These are phyloP conservation scores for Colletotrichum kahawae DNA, from an alignment of 2,329 filamentous ascomycete genomes.

Conservation along the genomic window DNA sequence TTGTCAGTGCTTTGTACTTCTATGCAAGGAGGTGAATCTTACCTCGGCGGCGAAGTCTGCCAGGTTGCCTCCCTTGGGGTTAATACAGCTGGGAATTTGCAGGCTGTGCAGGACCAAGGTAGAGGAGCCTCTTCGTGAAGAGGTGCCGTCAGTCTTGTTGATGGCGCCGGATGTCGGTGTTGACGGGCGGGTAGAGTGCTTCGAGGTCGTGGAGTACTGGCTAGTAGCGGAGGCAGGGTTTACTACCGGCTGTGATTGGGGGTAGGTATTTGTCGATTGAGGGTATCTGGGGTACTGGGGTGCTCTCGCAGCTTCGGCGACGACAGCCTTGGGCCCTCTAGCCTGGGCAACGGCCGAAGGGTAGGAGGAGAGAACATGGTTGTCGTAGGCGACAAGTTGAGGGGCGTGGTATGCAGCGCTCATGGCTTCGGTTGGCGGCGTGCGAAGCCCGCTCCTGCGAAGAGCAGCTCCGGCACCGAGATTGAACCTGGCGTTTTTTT, in stretches of 20 bases:
- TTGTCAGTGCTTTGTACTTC: background rate
- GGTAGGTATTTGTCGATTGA: constrained; percentile 22
- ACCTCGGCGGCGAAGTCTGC: constrained; percentile 86
- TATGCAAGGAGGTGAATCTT: constrained; percentile 5
- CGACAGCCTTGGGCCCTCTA: constrained; percentile 32
- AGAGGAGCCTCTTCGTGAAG: constrained; percentile 43
- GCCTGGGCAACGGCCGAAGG: constrained; percentile 38
- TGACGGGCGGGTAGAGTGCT: constrained; percentile 38
- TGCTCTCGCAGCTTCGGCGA: constrained; percentile 36
- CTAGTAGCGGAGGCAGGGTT: constrained; percentile 20
- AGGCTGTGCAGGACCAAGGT: constrained; percentile 64
- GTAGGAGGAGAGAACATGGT: constrained; percentile 48
- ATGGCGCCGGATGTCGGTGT: constrained; percentile 40
- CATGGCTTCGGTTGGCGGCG: constrained; percentile 59
- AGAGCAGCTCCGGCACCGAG: constrained; percentile 26
- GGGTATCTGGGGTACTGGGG: constrained; percentile 37
- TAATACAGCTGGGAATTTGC: constrained; percentile 78
- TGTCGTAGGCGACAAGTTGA: constrained; percentile 51
- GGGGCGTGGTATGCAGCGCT: constrained; percentile 55
- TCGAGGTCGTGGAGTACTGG: constrained; percentile 30
- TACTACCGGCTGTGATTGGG: constrained; percentile 16
- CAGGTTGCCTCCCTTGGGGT: constrained; percentile 74
- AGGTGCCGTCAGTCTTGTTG: constrained; percentile 33
- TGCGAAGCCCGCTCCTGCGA: constrained; percentile 48
- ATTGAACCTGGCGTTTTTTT: constrained; percentile 9